Base-by-base conservation (phyloP, 371 early-diverging fungal species). In the Lichtheimia ramosa region DNA sequence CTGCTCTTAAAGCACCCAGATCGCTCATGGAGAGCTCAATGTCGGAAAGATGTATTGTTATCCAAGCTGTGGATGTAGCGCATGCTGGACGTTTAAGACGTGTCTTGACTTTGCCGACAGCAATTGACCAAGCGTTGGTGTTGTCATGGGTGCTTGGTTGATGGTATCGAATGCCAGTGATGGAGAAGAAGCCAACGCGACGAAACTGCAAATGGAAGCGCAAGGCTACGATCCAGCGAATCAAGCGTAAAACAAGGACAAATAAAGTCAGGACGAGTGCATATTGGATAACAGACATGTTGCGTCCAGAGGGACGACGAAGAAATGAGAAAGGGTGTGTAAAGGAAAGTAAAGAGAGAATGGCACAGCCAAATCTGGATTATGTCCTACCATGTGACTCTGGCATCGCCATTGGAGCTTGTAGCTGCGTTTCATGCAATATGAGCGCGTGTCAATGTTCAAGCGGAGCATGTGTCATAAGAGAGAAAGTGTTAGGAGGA, bases 101-200 rank as follows among this genome's bases (percentile, higher is more conserved):
- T 23, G 73, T 25, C 34, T 80, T 80, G 13, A 80, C 59, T 57
- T 69, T 77, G n/a, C 75, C 81, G 24, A 77, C 54, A n/a, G 63
- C 54, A 40, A 77, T 43, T 14, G 70, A 66, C 64, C 67, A 69
- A 23, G 61, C 55, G 16, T 41, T 64, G 46, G 28, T 34, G 20
- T 65, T 60, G 63, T 40, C 56, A 57, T 51, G 48, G 34, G 48
- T 55, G 56, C 55, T 48, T 25, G 58, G 51, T 39, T 72, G 74
- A 58, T 72, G 70, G 43, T 80, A 80, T 3, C 56, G 68, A 51
- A 77, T 66, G 40, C 68, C 61, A 24, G 56, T 68, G 48, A 80
- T 66, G 18, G 81, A 80, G 46, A 77, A 69, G 58, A 80, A 73
- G 3, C 81, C 81, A 25, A 80, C 55, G 21, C 65, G 67, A 14